Base-by-base conservation (phyloP, 2,329 filamentous ascomycete genomes). In the Colletotrichum karsti region DNA sequence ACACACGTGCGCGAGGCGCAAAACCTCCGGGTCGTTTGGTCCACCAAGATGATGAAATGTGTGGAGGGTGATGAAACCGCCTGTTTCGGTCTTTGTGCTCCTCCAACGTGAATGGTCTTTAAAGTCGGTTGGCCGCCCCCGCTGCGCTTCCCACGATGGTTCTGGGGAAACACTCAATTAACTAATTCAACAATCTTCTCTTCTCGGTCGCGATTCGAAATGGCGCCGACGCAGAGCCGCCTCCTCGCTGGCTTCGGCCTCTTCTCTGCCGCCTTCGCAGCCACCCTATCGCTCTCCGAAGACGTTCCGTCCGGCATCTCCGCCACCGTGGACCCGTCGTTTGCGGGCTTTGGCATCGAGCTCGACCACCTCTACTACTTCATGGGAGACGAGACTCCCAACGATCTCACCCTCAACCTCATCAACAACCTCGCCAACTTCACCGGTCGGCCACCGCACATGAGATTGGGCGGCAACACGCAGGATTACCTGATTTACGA, bases 21-120 rank as follows among this genome's bases (percentile, higher is more conserved):
- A 53, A 46, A 51, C 26, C 51, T 58, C 60, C 53, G 53, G 46
- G 33, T 44, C 39, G 30, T 15, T 53, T n/a, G 64, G 56, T 67
- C 64, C 64, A 67, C 64, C 12, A 13, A 20, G 18, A 67, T 67
- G 64, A 67, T 67, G 64, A 64, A 58, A 67, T 67, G 50, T 39
- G 37, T 63, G 58, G 42, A 30, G 51, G 50, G 35, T 6, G 41
- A 42, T 50, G 41, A 63, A 50, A 44, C 63, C 13, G 50, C 50
- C n/a, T 35, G 26, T 56, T 37, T 61, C 39, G 15, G n/a, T 15
- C 13, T 56, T 15, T 15, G 15, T 39, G 15, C 35, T 2, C 41
- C 35, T 2, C 41, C 44, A 63, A 18, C 10, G 42, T 35, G 33
- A 35, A 35, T 9, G 10, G 33, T 50, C 64, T 58, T 58, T 64